Conservation (phyloP, 2,329 filamentous ascomycete species). For the Incumbomyces delicatus region DNA sequence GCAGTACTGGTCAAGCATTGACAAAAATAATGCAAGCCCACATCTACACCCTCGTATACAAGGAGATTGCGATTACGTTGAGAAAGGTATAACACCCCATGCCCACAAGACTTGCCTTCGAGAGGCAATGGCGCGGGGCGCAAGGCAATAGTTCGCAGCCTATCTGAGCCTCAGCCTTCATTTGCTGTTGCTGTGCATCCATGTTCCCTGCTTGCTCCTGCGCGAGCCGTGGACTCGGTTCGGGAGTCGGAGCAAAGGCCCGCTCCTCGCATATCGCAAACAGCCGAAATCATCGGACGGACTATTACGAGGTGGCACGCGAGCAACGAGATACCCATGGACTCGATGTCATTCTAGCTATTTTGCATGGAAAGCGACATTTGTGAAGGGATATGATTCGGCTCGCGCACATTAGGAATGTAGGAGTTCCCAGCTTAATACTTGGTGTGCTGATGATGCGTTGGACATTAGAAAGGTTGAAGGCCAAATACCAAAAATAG, state of each 20-base stretch:
- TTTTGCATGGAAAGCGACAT: conserved; percentile 79
- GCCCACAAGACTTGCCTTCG: no score
- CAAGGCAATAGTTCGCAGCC: no score
- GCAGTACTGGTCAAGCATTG: conserved; percentile 55
- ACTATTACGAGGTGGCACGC: no score
- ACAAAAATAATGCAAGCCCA: conserved; percentile 37
- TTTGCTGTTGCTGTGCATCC: no score
- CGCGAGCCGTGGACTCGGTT: no score
- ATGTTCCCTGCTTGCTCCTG: no score
- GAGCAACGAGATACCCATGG: conserved; percentile 76
- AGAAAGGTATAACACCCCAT: no score
- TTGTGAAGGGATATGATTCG: conserved; percentile 70
- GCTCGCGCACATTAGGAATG: conserved; percentile 89
- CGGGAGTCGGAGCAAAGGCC: neutral
- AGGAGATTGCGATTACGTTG: no score
- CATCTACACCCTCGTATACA: neutral
- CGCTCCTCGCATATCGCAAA: neutral
- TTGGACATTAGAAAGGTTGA: conserved; percentile 73
- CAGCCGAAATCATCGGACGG: neutral
- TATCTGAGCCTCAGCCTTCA: neutral
- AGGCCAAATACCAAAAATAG: conserved; percentile 61
- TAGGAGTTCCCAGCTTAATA: conserved; percentile 36
- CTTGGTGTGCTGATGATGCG: conserved; percentile 1
- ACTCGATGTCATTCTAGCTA: conserved; percentile 75
- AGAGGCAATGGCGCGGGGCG: no score